Evolutionary conservation across 2,329 filamentous ascomycete species (phyloP).

Genomic region (Arthroderma sp.): DNA sequence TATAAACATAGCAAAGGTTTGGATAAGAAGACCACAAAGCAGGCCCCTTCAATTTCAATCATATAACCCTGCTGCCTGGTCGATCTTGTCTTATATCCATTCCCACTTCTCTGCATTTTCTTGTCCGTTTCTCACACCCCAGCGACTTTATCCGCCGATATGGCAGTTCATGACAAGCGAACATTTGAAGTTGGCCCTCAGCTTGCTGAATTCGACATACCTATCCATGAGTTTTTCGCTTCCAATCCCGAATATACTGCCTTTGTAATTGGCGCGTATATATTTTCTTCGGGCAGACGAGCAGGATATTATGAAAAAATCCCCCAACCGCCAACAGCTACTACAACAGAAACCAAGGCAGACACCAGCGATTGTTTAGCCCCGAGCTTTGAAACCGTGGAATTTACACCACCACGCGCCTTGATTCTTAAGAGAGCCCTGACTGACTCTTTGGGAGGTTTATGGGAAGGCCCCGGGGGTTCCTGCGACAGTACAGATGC

Average conservation of each 20-base stretch:
- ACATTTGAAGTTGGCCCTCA: neutral
- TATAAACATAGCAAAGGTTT: too few species aligned
- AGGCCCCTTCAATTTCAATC: too few species aligned
- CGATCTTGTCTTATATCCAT: neutral
- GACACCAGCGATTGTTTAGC: neutral
- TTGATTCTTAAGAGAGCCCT: slow-evolving; percentile 1
- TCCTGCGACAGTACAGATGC: slow-evolving; percentile 6
- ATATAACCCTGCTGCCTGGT: neutral
- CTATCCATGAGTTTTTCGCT: neutral
- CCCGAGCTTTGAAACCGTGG: neutral
- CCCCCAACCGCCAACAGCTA: too few species aligned
- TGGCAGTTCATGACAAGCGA: neutral
- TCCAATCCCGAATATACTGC: neutral
- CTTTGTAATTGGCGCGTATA: slow-evolving; percentile 4
- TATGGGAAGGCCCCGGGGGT: slow-evolving; percentile 4
- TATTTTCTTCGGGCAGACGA: neutral
- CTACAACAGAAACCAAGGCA: neutral
- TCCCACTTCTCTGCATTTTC: neutral
- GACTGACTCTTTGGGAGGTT: neutral
- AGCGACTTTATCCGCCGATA: neutral
- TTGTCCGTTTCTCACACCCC: neutral
- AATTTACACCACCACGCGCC: neutral
- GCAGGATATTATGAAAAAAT: neutral
- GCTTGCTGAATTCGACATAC: slow-evolving; percentile 3
- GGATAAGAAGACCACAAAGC: too few species aligned